Percentiles rank a stretch among this genome's conserved stretches.
Evolutionary conservation across 306 rosid genomes (phyloP).

Genomic region (Fragaria nilgerrensis): DNA sequence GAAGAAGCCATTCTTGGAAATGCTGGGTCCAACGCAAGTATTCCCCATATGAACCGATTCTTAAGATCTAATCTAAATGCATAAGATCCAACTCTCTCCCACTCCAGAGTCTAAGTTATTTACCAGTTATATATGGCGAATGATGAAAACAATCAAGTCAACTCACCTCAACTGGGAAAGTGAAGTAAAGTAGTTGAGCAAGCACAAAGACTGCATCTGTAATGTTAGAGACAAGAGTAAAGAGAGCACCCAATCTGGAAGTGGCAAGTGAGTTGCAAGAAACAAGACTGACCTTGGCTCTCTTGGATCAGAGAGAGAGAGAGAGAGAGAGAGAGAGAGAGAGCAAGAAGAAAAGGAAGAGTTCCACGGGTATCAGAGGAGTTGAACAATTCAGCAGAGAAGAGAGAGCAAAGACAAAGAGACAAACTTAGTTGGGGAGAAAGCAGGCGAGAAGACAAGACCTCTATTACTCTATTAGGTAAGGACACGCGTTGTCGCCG

Average conservation of each 20-base stretch:
- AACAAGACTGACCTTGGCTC: neutral
- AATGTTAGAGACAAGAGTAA: neutral
- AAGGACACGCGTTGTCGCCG: conserved; percentile 5
- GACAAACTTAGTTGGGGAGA: too few species aligned
- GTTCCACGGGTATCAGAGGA: conserved; percentile 23
- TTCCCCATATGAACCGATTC: conserved; percentile 64
- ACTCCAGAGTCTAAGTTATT: too few species aligned
- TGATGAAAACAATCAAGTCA: too few species aligned
- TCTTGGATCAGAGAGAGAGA: conserved; percentile 16
- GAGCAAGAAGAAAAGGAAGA: conserved; percentile 9
- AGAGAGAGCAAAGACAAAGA: too few species aligned
- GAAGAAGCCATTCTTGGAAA: conserved; percentile 73
- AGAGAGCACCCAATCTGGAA: neutral
- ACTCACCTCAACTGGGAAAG: conserved; percentile 12
- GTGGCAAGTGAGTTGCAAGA: neutral
- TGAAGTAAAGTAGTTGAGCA: conserved; percentile 4
- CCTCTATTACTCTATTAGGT: too few species aligned
- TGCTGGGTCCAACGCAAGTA: conserved; percentile 83
- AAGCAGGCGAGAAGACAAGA: neutral
- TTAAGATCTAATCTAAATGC: conserved; percentile 5
- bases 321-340: neutral
- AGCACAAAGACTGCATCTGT: neutral
- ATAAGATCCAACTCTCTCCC: conserved; percentile 41
- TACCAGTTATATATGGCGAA: too few species aligned
- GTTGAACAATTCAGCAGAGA: conserved; percentile 18